These are phyloP conservation scores for Melastoma candidum DNA, from an alignment of 441 rosid species.

Conservation along the genomic window DNA sequence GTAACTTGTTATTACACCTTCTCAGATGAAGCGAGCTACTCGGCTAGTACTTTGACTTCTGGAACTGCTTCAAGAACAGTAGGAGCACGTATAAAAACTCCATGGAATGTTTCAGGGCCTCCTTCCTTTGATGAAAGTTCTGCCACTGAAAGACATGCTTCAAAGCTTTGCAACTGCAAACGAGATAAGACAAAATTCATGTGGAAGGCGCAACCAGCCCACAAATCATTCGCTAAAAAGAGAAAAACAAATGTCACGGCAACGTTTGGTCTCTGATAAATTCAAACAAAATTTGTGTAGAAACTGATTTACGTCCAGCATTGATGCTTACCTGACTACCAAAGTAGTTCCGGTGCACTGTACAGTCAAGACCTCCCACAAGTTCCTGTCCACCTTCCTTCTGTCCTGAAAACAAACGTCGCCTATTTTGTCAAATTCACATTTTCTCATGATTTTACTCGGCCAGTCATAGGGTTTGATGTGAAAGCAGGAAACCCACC, in stretches of 20 bases:
- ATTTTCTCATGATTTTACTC: background rate
- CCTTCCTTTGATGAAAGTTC: conserved; percentile 71
- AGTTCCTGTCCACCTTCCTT: conserved; percentile 86
- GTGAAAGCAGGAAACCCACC: conserved; percentile 37
- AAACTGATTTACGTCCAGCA: background rate
- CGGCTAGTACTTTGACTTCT: conserved; percentile 77
- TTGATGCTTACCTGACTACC: conserved; percentile 72
- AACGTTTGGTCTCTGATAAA: too few species aligned
- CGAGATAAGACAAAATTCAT: background rate
- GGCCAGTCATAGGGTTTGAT: background rate
- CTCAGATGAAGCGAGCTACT: conserved; percentile 51
- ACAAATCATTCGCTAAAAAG: too few species aligned
- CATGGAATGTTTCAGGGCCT: conserved; percentile 74
- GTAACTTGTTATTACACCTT: conserved; percentile 21
- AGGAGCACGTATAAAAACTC: conserved; percentile 92
- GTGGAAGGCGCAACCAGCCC: too few species aligned
- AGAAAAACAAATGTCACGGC: background rate
- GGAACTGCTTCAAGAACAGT: conserved; percentile 80
- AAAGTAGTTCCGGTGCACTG: conserved; percentile 75
- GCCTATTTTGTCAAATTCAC: background rate
- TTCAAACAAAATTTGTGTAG: background rate
- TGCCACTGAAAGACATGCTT: conserved; percentile 72
- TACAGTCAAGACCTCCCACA: conserved; percentile 82
- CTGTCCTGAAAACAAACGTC: conserved; percentile 48
- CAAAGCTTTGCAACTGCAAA: conserved; percentile 85